Evolutionary conservation across 2,329 filamentous ascomycete species (phyloP), one percentile per base, ranked within the genome.

Genomic region (Nigrospora sphaerica): DNA sequence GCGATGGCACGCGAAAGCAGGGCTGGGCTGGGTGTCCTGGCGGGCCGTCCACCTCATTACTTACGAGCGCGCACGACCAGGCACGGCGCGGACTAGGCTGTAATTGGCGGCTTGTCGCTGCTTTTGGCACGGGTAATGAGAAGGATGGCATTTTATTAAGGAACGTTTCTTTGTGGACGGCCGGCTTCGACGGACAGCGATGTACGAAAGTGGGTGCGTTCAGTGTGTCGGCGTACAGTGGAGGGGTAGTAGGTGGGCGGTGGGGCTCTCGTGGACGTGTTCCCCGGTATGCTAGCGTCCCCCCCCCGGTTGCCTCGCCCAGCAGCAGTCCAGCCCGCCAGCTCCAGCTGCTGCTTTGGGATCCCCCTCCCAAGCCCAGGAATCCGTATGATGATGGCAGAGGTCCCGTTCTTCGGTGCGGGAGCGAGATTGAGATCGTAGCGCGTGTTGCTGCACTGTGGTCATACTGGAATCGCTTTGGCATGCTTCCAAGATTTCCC

Each of bases 141-240:
- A 33, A 36, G 42, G 39, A 34, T 32, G 33, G 23, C 19, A 42
- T 35, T 46, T 32, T 36, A 28, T 44, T 38, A 23, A 36, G 17
- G 14, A 36, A 36, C 23, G 18, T 53, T 56, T 54, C 52, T 54
- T 43, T 48, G 34, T 42, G 40, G 40, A 42, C 32, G 40, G 34
- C 40, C 34, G 34, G 34, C 34, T 36, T 36, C 2, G 34, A 34
- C 42, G 42, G 42, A 44, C 42, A 44, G 35, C 42, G 36, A 34
- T 33, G 42, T 28, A 9, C 7, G 23, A 10, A 28, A 28, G 23
- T 28, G 23, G 23, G 23, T 28, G 23, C 23, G 23, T 28, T 28
- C 23, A 28, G 23, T 10, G 7, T 10, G 23, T 7, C 5, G 6
- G 7, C 17, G 17, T 28, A 42, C 32, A 42, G 40, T 42, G 40